Evolutionary conservation across 768 basidiomycete genomes (phyloP), one percentile per base, ranked within the genome.

Genomic region (Boletus reticulatus): DNA sequence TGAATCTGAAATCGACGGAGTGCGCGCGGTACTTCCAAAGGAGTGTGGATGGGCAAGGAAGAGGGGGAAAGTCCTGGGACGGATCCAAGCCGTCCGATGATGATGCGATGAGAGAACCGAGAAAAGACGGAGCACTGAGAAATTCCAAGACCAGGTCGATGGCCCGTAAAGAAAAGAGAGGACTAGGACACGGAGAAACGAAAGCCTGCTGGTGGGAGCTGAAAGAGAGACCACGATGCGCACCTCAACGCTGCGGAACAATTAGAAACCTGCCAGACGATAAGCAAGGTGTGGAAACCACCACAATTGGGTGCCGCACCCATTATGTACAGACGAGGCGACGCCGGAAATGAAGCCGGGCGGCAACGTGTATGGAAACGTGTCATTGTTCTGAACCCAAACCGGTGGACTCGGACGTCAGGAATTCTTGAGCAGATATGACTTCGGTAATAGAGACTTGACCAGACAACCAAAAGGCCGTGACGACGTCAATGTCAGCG

Each of bases 311-410:
- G 42, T 44, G 52, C 3, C 11, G 31, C 34, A 19, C n/a, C 13
- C 44, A 48, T 56, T 58, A 58, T 62, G 57, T 58, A 59, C 45
- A 24, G 37, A 50, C 50, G 22, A 50, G 39, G 56, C 51, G 27
- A 41, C 16, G 19, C 42, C 68, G 67, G 68, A 70, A 19, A 70
- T 67, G 67, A 68, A 45, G 51, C 17, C 38, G 38, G 45, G 49
- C 20, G 48, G 44, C 58, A 68, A 64, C 62, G 65, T 67, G 67
- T 67, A 19, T 17, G 17, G 13, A 39, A 19, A n/a, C 38, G n/a
- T 36, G 34, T 36, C 14, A 36, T 36, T 36, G 34, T 36, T 11
- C 34, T 36, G 11, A 29, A 9, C 13, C 37, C 38, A 39, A 17
- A 39, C 38, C 14, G 29, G 29, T 1, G 8, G 8, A 29, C 29